Evolutionary conservation across 2,329 filamentous ascomycete species (phyloP), one percentile per base, ranked within the genome.

Genomic region (Ophiostoma montium): DNA sequence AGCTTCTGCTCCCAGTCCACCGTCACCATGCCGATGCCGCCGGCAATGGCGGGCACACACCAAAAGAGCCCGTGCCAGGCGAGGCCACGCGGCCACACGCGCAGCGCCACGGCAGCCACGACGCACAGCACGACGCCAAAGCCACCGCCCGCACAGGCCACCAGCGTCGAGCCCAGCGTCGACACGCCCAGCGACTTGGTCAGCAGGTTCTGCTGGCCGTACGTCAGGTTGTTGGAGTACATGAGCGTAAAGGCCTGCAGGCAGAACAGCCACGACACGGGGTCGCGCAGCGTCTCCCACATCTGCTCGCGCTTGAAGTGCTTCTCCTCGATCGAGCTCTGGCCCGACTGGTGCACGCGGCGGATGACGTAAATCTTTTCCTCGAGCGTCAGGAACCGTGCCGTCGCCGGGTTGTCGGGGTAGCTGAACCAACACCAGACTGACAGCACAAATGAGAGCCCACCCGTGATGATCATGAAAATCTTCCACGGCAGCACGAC

Each of bases 201-300:
- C 10, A 68, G 58, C 2, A 68, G 58, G 46, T 64, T 67, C 46
- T 67, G 63, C 51, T 69, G 65, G 23, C 23, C 23, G 45, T 66
- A 67, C 18, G 60, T 60, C 35, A 68, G 57, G 51, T 67, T 68
- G 50, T 68, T 67, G 2, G 61, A 58, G 45, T 61, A 56, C 62
- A 64, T 62, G 0, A 64, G 57, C 0, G 61, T 60, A 31, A 65
- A 63, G 0, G 61, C 57, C 43, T 59, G 58, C 3, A 64, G 52
- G 0, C 55, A 51, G 2, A 55, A 55, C 15, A 57, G 46, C 56
- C 56, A 57, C 2, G 56, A 56, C 11, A 57, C 50, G 5, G 56
- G 56, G 33, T 57, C 56, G 11, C 27, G 44, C n/a, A 57, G 48
- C 3, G 55, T 48, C 46, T 57, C 56, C 21, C 35, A 8, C 19